A percentile compares a stretch with the other conserved stretches of the same genome.
phyloP scores from a whole-genome alignment of 345 rosid species.

The Acer campestre region DNA sequence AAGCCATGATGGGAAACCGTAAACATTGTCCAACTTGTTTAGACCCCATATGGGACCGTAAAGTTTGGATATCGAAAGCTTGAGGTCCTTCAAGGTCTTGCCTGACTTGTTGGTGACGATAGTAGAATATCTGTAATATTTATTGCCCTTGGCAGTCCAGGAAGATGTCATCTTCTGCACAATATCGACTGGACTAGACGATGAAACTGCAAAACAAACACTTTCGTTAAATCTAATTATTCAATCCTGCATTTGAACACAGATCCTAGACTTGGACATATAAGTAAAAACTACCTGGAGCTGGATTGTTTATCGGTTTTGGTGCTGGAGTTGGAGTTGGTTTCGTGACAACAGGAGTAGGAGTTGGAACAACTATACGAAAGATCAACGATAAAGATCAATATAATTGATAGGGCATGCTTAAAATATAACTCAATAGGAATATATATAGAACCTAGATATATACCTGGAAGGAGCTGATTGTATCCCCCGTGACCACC shows the following conservation, averaged over 20 bases:
- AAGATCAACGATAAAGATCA: slow-evolving; percentile 10
- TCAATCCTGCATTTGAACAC: background rate
- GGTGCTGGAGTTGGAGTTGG: slow-evolving; percentile 50
- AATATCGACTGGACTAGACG: slow-evolving; percentile 62
- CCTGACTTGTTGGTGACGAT: slow-evolving; percentile 73
- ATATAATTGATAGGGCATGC: background rate
- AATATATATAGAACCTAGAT: background rate
- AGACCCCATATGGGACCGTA: slow-evolving; percentile 98
- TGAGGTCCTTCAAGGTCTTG: slow-evolving; percentile 61
- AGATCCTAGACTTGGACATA: background rate
- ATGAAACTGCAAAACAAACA: slow-evolving; percentile 42
- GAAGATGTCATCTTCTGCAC: slow-evolving; percentile 76
- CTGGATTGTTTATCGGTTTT: slow-evolving; percentile 50
- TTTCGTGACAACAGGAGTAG: slow-evolving; percentile 38
- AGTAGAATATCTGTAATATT: slow-evolving; percentile 83
- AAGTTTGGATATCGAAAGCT: slow-evolving; percentile 72
- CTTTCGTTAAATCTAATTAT: background rate
- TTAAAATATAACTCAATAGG: background rate
- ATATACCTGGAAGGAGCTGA: slow-evolving; percentile 96
- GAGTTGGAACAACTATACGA: slow-evolving; percentile 55
- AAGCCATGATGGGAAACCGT: slow-evolving; percentile 79
- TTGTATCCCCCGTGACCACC: slow-evolving; percentile 71
- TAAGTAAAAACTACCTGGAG: slow-evolving; percentile 50
- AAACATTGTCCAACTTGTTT: slow-evolving; percentile 51
- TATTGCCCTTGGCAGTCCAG: slow-evolving; percentile 72